These are phyloP conservation scores for Omphalotus guepiniiformis DNA, from an alignment of 768 basidiomycete species.

Conservation along the genomic window DNA sequence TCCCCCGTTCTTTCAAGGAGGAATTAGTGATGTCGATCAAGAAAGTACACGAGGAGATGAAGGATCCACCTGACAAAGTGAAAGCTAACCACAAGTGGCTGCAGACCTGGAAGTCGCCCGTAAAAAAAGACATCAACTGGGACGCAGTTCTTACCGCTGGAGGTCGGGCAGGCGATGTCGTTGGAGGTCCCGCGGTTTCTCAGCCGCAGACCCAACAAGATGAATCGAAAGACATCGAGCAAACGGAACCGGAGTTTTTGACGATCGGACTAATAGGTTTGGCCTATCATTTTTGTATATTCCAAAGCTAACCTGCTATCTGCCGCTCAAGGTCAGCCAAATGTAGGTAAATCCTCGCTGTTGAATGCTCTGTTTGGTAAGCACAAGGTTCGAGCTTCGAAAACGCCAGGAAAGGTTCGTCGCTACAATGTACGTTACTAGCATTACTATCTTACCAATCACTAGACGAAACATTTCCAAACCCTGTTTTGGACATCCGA, in stretches of 20 bases:
- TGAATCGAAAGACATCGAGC: conserved; percentile 16
- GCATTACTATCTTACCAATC: background rate
- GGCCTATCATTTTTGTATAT: no score
- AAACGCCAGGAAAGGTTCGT: conserved; percentile 79
- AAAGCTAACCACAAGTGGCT: conserved; percentile 43
- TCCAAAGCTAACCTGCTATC: background rate
- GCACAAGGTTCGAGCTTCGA: conserved; percentile 74
- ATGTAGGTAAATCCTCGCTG: conserved; percentile 92
- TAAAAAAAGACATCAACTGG: conserved; percentile 75
- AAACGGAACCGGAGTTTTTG: conserved; percentile 56
- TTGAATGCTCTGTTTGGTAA: conserved; percentile 87
- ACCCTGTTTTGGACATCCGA: conserved; percentile 87
- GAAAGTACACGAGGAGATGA: conserved; percentile 60
- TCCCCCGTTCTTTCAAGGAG: conserved; percentile 62
- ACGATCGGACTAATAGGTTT: conserved; percentile 81
- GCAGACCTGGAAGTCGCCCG: conserved; percentile 59
- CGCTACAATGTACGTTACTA: background rate
- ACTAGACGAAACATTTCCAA: conserved; percentile 90
- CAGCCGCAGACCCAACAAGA: conserved; percentile 1
- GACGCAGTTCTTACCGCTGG: conserved; percentile 46
- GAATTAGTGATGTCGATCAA: conserved; percentile 62
- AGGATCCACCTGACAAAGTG: conserved; percentile 63
- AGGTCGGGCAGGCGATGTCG: conserved; percentile 39
- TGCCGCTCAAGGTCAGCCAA: conserved; percentile 70
- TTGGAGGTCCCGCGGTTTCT: conserved; percentile 31